A percentile compares a stretch with the other conserved stretches of the same genome.
Conservation (phyloP, 176 grass and related monocot genomes). For the Saccharum officinarum region DNA sequence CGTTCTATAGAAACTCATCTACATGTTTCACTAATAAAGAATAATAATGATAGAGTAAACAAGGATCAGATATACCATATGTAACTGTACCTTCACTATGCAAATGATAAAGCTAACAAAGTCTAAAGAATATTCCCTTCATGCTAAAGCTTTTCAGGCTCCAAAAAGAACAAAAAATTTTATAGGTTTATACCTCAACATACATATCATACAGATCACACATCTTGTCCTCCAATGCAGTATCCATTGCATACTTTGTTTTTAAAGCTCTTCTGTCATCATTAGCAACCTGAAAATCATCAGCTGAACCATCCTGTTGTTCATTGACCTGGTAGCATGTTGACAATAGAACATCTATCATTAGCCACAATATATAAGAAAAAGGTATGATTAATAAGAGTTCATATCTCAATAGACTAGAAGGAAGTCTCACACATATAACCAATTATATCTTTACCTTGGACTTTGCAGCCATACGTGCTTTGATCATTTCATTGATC, state of each 20-base stretch:
- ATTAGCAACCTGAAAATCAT: conserved; percentile 77
- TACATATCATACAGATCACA: conserved; percentile 98
- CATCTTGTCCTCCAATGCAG: conserved; percentile 86
- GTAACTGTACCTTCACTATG: too few relatives aligned
- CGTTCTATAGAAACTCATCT: conserved; percentile 16
- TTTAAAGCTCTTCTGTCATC: conserved; percentile 62
- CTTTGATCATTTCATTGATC: conserved; percentile 87
- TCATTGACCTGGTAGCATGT: conserved; percentile 40
- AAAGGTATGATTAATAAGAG: background rate
- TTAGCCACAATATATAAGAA: conserved; percentile 13
- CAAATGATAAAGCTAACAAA: conserved; percentile 3
- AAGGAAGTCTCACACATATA: background rate
- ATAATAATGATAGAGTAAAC: background rate
- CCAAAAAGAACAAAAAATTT: background rate
- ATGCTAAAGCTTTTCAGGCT: conserved; percentile 1
- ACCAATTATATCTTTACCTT: conserved; percentile 58
- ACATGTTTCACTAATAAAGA: conserved; percentile 8
- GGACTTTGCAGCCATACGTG: conserved; percentile 60
- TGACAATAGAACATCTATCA: conserved; percentile 34
- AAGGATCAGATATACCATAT: conserved; percentile 20
- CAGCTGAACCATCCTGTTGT: conserved; percentile 69
- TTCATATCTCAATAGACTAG: conserved; percentile 14
- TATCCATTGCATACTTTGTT: conserved; percentile 74
- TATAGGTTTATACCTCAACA: conserved; percentile 77
- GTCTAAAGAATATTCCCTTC: background rate